A percentile compares a stretch with the other conserved stretches of the same genome.
These are phyloP conservation scores for Rusavskia elegans DNA, from an alignment of 495 filamentous ascomycete species.

Conservation along the genomic window DNA sequence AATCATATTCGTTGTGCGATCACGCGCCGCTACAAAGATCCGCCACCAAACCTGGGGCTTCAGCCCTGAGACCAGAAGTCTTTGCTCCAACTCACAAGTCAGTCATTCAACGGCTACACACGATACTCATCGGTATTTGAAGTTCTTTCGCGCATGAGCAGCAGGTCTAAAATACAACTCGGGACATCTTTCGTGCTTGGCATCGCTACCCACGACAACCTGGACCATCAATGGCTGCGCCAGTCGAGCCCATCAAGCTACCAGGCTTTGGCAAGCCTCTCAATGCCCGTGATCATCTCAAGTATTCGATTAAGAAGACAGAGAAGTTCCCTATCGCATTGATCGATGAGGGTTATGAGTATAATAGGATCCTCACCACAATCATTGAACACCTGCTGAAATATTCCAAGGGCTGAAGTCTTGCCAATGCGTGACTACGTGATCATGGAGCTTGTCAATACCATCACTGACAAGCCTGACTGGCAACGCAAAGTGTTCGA, in stretches of 20 bases:
- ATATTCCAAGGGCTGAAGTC: neutral
- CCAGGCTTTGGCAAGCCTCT: constrained; percentile 11
- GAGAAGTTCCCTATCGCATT: constrained; percentile 3
- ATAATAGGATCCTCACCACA: constrained; percentile 1
- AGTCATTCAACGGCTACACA: too few species aligned
- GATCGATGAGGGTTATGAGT: neutral
- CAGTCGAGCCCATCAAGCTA: neutral
- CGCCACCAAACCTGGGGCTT: too few species aligned
- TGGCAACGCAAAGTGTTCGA: constrained; percentile 42
- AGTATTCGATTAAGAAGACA: neutral
- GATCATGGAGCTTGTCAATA: constrained; percentile 25
- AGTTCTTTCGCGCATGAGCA: too few species aligned
- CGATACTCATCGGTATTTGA: too few species aligned
- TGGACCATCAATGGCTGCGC: too few species aligned
- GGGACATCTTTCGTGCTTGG: too few species aligned
- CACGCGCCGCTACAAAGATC: too few species aligned
- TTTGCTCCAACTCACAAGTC: too few species aligned
- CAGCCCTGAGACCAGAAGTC: too few species aligned
- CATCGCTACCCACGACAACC: too few species aligned
- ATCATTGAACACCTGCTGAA: neutral
- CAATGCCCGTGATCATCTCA: neutral
- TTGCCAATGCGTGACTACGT: constrained; percentile 19
- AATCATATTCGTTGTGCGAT: too few species aligned
- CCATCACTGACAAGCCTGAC: constrained; percentile 29
- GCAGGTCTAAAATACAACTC: too few species aligned